Evolutionary conservation across 83 land plant species (phyloP), one percentile per base, ranked within the genome.

Genomic region (Isoetes engelmannii): DNA sequence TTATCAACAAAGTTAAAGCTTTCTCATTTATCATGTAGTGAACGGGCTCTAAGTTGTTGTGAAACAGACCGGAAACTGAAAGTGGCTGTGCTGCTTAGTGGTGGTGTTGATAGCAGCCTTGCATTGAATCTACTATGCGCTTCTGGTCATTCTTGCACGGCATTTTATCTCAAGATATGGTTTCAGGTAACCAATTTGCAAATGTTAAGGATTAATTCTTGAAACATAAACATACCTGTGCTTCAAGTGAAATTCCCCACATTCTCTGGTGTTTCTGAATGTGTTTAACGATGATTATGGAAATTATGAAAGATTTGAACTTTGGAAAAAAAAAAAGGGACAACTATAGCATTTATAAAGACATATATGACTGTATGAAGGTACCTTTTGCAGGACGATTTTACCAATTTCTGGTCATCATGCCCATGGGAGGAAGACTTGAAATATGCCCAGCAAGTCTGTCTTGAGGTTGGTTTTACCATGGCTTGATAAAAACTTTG

Each of bases 381-480:
- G 37, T 28, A 28, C 2, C 37, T 12, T 12, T 63, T 80, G 81
- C 77, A 93, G 99, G 99, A 94, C 69, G 96, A 88, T 60, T 94
- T 86, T 79, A 85, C 86, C 19, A 94, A 94, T 55, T 94, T 87
- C 67, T 94, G 99, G 99, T 78, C 93, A 5, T 86, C 84, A 47
- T 94, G 99, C 75, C 99, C 99, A 21, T 94, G 99, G 99, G 99
- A 90, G 68, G 99, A 90, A 51, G 99, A 94, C 77, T 53, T 94
- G 80, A 86, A 79, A 57, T 85, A 90, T 77, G 99, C 96, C 15
- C 78, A 82, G 75, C 81, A 84, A 68, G 99, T 94, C 59, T 94
- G 99, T 76, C 84, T 83, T 57, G 85, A 89, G 92, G 98, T 90
- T 28, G 1, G 37, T 28, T 28, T 28, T 28, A 28, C 37, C 1